Conservation (phyloP, 805 yeast species). For the Yarrowia bubula region DNA sequence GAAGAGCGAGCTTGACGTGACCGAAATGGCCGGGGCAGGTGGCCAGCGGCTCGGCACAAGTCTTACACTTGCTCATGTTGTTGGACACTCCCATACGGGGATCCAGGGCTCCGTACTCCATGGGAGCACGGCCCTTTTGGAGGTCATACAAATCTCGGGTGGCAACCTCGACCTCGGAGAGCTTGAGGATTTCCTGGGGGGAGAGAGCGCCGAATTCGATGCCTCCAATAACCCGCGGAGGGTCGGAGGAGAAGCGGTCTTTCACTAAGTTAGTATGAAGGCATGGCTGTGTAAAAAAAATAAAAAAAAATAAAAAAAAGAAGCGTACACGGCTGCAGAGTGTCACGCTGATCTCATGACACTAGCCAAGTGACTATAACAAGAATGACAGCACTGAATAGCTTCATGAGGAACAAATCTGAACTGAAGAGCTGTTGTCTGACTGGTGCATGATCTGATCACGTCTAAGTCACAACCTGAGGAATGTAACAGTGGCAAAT, state of each 20-base stretch:
- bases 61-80: constrained; percentile 77
- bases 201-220: constrained; percentile 91
- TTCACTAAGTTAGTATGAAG: constrained; percentile 37
- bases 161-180: constrained; percentile 89
- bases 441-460: too few species aligned
- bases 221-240: constrained; percentile 88
- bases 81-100: constrained; percentile 91
- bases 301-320: too few species aligned
- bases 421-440: too few species aligned
- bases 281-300: too few species aligned
- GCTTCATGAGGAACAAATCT: too few species aligned
- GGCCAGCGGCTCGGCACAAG: constrained; percentile 89
- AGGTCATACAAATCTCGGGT: constrained; percentile 90
- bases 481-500: too few species aligned
- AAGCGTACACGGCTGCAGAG: too few species aligned
- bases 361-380: too few species aligned
- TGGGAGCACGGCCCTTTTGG: constrained; percentile 84
- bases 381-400: too few species aligned
- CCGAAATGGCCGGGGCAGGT: constrained; percentile 99
- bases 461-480: too few species aligned
- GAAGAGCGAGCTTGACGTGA: constrained; percentile 85
- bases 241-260: constrained; percentile 57
- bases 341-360: too few species aligned
- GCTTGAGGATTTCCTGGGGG: constrained; percentile 85
- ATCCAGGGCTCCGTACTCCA: constrained; percentile 83